Percentiles rank a stretch among this genome's conserved stretches.
These are phyloP conservation scores for Diutina pseudorugosa DNA, from an alignment of 1,139 yeast species.

Conservation along the genomic window DNA sequence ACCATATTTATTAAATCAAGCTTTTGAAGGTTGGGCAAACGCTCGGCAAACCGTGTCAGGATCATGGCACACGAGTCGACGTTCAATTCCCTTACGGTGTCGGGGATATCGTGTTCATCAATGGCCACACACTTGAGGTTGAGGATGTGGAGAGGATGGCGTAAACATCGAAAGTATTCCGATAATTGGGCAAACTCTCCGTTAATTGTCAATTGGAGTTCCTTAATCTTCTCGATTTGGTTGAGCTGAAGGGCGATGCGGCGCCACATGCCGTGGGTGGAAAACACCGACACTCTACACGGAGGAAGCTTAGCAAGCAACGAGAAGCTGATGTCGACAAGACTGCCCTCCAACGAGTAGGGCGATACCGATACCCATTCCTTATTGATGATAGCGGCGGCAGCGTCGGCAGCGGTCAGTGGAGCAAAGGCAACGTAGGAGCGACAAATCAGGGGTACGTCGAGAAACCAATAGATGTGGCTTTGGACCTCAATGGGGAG, in stretches of 20 bases:
- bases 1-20: background rate
- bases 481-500: background rate
- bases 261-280: background rate
- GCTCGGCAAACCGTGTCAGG: background rate
- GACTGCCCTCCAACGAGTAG: background rate
- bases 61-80: background rate
- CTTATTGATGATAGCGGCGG: background rate
- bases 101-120: background rate
- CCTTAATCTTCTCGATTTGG: background rate
- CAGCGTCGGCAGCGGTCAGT: background rate
- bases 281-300: background rate
- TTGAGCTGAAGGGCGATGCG: background rate
- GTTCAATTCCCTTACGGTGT: background rate
- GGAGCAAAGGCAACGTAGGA: background rate
- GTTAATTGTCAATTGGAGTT: background rate
- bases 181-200: background rate
- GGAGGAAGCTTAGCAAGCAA: background rate
- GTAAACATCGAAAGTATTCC: background rate
- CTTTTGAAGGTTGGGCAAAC: background rate
- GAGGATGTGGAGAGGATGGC: background rate
- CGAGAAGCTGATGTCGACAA: background rate
- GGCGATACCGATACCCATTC: background rate
- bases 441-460: background rate
- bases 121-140: background rate
- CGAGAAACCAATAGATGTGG: background rate